Conservation (phyloP, 1,284 basidiomycete genomes). For the Ustilago nuda region DNA sequence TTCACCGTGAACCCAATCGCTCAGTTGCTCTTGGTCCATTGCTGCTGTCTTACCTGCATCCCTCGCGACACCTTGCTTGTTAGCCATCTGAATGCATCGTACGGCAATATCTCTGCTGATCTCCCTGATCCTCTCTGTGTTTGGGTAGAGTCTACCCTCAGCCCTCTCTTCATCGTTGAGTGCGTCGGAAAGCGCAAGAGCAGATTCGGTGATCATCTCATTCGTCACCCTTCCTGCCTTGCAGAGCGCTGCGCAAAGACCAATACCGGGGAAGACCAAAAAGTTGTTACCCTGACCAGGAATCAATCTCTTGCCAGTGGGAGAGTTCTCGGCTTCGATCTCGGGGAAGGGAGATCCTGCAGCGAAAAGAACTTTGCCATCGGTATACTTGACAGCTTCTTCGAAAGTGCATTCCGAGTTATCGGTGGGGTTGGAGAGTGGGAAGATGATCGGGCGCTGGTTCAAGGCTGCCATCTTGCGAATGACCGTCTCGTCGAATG, state of each 20-base stretch:
- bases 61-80: slow-evolving; percentile 59
- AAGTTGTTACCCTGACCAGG: slow-evolving; percentile 94
- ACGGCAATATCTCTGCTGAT: slow-evolving; percentile 61
- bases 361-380: slow-evolving; percentile 79
- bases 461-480: slow-evolving; percentile 86
- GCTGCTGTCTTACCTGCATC: slow-evolving; percentile 62
- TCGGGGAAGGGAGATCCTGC: slow-evolving; percentile 88
- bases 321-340: slow-evolving; percentile 70
- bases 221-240: slow-evolving; percentile 79
- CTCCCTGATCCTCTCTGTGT: slow-evolving; percentile 62
- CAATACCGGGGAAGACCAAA: slow-evolving; percentile 60
- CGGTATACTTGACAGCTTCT: slow-evolving; percentile 82
- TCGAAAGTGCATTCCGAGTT: slow-evolving; percentile 81
- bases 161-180: slow-evolving; percentile 79
- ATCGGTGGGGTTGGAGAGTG: slow-evolving; percentile 90
- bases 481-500: slow-evolving; percentile 82
- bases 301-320: slow-evolving; percentile 76
- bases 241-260: slow-evolving; percentile 73
- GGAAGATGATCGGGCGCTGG: slow-evolving; percentile 90
- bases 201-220: slow-evolving; percentile 76
- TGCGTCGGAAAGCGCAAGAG: slow-evolving; percentile 80
- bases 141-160: slow-evolving; percentile 63
- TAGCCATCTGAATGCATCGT: slow-evolving; percentile 62
- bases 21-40: slow-evolving; percentile 59
- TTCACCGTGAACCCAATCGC: slow-evolving; percentile 60